Evolutionary conservation across 23 red algal species (phyloP).

Genomic region (Gracilaria vermiculophylla): DNA sequence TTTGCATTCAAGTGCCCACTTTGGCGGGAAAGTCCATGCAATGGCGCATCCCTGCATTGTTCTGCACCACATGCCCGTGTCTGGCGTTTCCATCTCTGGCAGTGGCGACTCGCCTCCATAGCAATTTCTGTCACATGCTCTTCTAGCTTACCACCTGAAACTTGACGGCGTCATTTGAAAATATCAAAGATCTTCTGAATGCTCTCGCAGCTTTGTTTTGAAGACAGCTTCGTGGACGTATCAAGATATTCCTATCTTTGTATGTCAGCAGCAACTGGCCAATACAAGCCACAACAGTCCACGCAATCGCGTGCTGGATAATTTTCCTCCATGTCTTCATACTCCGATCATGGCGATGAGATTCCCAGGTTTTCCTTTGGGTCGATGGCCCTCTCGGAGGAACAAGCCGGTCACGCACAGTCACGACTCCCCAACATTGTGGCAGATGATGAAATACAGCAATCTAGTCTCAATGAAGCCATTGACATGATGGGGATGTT

Average conservation of each 20-base stretch:
- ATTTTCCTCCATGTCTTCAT: not conserved
- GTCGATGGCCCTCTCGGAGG: conserved; percentile 62
- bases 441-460: not conserved
- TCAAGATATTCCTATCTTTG: not conserved
- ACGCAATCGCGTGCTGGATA: not conserved
- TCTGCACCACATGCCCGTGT: no score
- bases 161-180: no score
- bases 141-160: no score
- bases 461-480: conserved; percentile 7
- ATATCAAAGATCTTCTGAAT: no score
- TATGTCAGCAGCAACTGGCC: not conserved
- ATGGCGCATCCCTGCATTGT: no score
- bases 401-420: not conserved
- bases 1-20: no score
- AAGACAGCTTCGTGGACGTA: not conserved
- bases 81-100: no score
- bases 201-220: no score
- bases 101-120: no score
- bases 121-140: no score
- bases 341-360: conserved; percentile 7
- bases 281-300: not conserved
- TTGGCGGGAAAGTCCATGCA: not conserved
- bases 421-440: not conserved
- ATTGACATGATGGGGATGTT: conserved; percentile 34
- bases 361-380: conserved; percentile 59